A percentile compares a stretch with the other conserved stretches of the same genome.
These are phyloP conservation scores for Emydomyces testavorans DNA, from an alignment of 2,329 filamentous ascomycete species.

Conservation along the genomic window DNA sequence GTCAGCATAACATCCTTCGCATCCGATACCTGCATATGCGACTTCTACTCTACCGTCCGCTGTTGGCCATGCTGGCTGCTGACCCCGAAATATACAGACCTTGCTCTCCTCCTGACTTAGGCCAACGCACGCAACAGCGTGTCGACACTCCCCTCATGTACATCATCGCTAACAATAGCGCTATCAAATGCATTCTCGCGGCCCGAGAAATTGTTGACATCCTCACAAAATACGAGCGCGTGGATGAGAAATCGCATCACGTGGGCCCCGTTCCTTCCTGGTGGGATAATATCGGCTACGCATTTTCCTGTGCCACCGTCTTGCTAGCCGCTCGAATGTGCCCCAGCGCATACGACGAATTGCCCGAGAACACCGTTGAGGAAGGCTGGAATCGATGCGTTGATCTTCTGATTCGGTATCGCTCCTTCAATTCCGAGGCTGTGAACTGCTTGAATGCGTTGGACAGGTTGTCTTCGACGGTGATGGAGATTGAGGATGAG, in stretches of 20 bases:
- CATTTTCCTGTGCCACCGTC: constrained; percentile 14
- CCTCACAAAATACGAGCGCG: constrained; percentile 1
- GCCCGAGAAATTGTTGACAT: constrained; percentile 15
- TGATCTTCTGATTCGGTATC: constrained; percentile 12
- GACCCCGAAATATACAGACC: constrained; percentile 10
- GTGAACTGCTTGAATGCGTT: constrained; percentile 9
- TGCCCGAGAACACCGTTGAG: constrained; percentile 6
- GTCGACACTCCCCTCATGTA: constrained; percentile 14
- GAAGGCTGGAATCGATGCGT: constrained; percentile 9
- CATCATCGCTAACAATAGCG: constrained; percentile 12
- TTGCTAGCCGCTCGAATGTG: constrained; percentile 16
- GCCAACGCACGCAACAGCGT: neutral
- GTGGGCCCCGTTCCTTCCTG: constrained; percentile 12
- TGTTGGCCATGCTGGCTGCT: constrained; percentile 14
- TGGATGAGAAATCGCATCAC: constrained; percentile 2
- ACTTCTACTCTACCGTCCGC: constrained; percentile 17
- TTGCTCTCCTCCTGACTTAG: neutral
- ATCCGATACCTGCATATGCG: constrained; percentile 20
- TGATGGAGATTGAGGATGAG: constrained; percentile 3
- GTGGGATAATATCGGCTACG: constrained; percentile 16
- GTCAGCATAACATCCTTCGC: constrained; percentile 21
- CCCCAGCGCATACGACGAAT: constrained; percentile 5
- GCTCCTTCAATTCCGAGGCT: constrained; percentile 7
- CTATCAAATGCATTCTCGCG: constrained; percentile 15
- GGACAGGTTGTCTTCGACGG: constrained; percentile 2